Evolutionary conservation across 768 basidiomycete genomes (phyloP), one percentile per base, ranked within the genome.

Genomic region (Pleurotus sapidus): DNA sequence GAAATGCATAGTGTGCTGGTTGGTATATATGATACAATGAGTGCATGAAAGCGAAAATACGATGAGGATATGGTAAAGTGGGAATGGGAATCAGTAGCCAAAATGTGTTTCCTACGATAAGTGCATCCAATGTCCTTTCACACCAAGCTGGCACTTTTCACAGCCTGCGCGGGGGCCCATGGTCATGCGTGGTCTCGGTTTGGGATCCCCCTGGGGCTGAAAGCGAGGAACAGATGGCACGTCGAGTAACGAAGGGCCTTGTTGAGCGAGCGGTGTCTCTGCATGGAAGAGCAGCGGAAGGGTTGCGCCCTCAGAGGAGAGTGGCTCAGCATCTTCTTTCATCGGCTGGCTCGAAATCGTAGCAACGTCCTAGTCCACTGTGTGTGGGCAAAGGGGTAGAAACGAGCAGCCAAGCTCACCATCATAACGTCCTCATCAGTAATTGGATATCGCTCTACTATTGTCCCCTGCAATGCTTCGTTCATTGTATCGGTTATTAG

Each of bases 61-160:
- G 6, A 37, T 11, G n/a, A 17, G 38, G 49, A 20, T 11, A 51
- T 30, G n/a, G 37, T 38, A 17, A 25, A 37, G 46, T 8, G 17
- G 25, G 23, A 40, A 40, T 15, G 46, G 4, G 11, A 49, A 27
- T 18, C 14, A 38, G 24, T 17, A 57, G 11, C 5, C 15, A 39
- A 39, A 39, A 18, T 34, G 7, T 20, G 14, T 20, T 20, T 15
- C 55, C 66, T 62, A 86, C 62, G 82, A 80, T 59, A 86, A 76
- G 70, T 91, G 89, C 69, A 84, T 81, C 71, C 80, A 89, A 64
- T 91, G 89, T 3, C 89, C 89, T 65, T 84, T 86, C 1, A 88
- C 79, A 4, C 84, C 79, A 63, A 80, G 68, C 45, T 78, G 74
- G 68, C 88, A 89, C 59, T 87, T 88, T 49, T 84, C 71, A 63